Evolutionary conservation across 164 flowering plant species (phyloP).

Genomic region (Aristolochia californica): DNA sequence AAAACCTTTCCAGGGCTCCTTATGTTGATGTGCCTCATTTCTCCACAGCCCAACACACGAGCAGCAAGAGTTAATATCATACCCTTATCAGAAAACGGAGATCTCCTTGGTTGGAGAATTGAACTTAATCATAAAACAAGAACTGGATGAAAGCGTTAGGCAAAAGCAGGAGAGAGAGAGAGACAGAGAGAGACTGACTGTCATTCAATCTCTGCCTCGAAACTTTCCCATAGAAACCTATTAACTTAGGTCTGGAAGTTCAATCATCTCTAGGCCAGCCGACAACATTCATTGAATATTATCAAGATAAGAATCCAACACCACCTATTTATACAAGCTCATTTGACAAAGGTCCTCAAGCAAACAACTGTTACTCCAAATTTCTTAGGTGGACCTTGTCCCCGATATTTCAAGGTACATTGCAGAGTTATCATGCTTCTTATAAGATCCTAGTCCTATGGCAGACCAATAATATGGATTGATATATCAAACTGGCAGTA

Average conservation of each 20-base stretch:
- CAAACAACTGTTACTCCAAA: not conserved
- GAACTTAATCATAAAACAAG: constrained; percentile 62
- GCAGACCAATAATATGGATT: no score
- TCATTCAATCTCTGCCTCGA: constrained; percentile 41
- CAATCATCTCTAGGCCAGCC: constrained; percentile 26
- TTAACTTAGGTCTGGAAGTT: constrained; percentile 13
- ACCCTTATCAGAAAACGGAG: constrained; percentile 53
- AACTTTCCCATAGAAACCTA: constrained; percentile 44
- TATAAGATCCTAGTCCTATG: no score
- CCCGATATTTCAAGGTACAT: not conserved
- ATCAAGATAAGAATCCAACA: not conserved
- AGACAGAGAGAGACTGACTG: constrained; percentile 19
- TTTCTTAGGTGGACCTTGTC: not conserved
- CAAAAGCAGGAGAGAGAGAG: not conserved
- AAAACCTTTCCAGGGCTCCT: no score
- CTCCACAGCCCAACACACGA: constrained; percentile 44
- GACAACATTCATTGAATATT: not conserved
- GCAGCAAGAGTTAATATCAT: constrained; percentile 46
- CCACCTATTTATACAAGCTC: not conserved
- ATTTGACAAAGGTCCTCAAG: not conserved
- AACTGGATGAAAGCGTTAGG: no score
- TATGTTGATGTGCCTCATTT: constrained; percentile 46
- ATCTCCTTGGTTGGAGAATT: constrained; percentile 58
- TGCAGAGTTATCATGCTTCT: no score
- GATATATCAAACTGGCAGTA: no score